Evolutionary conservation across 2,329 filamentous ascomycete species (phyloP).

Genomic region (Metarhizium guizhouense): DNA sequence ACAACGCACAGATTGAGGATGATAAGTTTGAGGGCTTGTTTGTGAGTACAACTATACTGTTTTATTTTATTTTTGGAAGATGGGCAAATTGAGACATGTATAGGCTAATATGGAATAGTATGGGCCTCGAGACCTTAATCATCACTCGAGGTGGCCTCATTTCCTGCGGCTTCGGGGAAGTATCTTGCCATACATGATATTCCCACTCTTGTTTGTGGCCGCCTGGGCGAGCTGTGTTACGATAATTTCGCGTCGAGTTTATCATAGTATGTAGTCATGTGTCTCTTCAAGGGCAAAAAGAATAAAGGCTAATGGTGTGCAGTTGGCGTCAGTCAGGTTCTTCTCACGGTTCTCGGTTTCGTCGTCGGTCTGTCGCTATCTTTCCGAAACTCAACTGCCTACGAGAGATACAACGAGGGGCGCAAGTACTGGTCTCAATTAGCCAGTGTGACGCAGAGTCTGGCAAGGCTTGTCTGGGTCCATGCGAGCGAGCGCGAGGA

Average conservation of each 20-base stretch:
- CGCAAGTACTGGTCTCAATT: conserved; percentile 42
- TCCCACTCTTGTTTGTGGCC: not conserved
- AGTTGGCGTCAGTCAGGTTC: conserved; percentile 26
- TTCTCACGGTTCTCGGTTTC: conserved; percentile 81
- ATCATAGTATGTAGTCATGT: not conserved
- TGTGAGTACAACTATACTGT: not conserved
- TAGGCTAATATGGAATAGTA: not conserved
- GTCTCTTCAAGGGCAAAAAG: not conserved
- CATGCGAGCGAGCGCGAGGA: conserved; percentile 25
- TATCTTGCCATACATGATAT: conserved; percentile 1
- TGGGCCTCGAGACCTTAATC: not conserved
- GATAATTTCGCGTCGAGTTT: not conserved
- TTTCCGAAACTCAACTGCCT: conserved; percentile 70
- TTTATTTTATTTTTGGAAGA: too few relatives aligned
- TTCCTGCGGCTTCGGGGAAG: conserved; percentile 1
- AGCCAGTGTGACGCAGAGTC: conserved; percentile 40
- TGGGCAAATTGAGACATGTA: not conserved
- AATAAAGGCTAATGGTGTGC: not conserved
- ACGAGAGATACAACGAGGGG: conserved; percentile 55
- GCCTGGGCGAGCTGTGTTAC: not conserved
- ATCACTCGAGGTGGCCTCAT: not conserved
- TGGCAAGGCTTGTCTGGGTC: conserved; percentile 41
- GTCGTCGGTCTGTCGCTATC: conserved; percentile 70
- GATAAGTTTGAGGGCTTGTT: not conserved
- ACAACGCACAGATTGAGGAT: not conserved